These are phyloP conservation scores for Reticulascus tulasneorum DNA, from an alignment of 2,329 filamentous ascomycete species.

Conservation along the genomic window DNA sequence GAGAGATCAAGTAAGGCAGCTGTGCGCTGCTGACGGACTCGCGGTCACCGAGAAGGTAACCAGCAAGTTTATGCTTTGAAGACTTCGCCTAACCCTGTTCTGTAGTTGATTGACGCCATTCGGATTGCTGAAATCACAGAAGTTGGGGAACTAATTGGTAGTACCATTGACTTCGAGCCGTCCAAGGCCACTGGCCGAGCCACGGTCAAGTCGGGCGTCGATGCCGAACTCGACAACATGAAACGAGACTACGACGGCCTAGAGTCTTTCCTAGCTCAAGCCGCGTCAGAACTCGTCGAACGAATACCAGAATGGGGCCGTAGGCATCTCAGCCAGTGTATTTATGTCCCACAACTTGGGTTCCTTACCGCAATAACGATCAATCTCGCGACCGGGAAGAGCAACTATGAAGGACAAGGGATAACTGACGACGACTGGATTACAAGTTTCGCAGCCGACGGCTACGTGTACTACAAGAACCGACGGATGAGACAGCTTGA, in stretches of 20 bases:
- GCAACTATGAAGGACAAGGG: constrained; percentile 60
- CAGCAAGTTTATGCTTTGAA: constrained; percentile 3
- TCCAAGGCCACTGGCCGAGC: constrained; percentile 69
- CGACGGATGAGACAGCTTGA: constrained; percentile 77
- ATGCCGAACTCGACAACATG: constrained; percentile 70
- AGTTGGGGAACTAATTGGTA: constrained; percentile 67
- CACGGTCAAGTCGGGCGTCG: constrained; percentile 68
- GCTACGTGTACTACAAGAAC: constrained; percentile 82
- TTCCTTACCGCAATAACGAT: constrained; percentile 70
- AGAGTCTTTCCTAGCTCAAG: constrained; percentile 65
- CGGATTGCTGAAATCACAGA: constrained; percentile 55
- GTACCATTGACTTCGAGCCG: constrained; percentile 75
- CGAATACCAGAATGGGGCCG: constrained; percentile 58
- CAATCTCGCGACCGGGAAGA: constrained; percentile 45
- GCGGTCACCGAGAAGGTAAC: constrained; percentile 50
- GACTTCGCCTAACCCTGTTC: constrained; percentile 1
- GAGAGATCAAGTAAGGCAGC: constrained; percentile 55
- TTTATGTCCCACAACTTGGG: constrained; percentile 87
- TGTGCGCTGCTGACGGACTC: constrained; percentile 50
- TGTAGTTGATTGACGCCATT: constrained; percentile 56
- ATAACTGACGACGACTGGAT: constrained; percentile 64
- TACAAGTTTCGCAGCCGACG: constrained; percentile 68
- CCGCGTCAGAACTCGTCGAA: constrained; percentile 59
- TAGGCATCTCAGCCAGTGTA: constrained; percentile 63
- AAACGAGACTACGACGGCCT: constrained; percentile 77